Evolutionary conservation across 306 rosid genomes (phyloP), one percentile per base, ranked within the genome.

Genomic region (Acacia acuminata): DNA sequence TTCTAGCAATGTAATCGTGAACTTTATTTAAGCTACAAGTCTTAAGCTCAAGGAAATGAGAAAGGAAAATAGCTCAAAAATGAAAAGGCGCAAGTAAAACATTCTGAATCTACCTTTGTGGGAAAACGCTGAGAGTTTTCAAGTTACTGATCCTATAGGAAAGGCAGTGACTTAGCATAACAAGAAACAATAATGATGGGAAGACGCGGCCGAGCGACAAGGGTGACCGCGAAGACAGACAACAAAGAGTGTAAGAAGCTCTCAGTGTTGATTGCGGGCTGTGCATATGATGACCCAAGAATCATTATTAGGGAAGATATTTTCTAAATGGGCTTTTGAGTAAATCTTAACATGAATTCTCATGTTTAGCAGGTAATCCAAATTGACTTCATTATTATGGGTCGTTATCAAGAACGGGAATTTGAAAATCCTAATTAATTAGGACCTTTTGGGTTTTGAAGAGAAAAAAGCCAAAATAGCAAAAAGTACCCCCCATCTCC

Each of bases 201-300:
- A 15, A 36, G 70, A 84, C 69, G 88, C 86, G 84, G 86, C 84
- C 81, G 50, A 64, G 71, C 27, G 84, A 55, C 66, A 15, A 42
- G 10, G 32, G 73, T 34, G 25, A 77, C 65, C 8, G 13, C 44
- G 8, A 16, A 58, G 17, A 40, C 22, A 19, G 42, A 77, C 7
- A 8, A 45, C 2, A 25, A 38, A 6, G 36, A 61, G 17, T 10
- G 16, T 1, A 17, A 17, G 10, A 76, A 22, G 13, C 22, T 4
- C 20, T 4, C 20, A 32, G 75, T 22, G 53, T 42, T 64, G 24
- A 32, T 51, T 38, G n/a, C 24, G 45, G 45, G 12, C 20, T 34
- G 42, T 3, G 7, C 7, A 60, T 4, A 24, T 53, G 2, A 24
- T 53, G 2, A n/a, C 63, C 27, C 27, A 10, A 38, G 17, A 48